Evolutionary conservation across 352 stramenopile species (phyloP), one percentile per base, ranked within the genome.

Genomic region (Thalassiosira mediterranea): DNA sequence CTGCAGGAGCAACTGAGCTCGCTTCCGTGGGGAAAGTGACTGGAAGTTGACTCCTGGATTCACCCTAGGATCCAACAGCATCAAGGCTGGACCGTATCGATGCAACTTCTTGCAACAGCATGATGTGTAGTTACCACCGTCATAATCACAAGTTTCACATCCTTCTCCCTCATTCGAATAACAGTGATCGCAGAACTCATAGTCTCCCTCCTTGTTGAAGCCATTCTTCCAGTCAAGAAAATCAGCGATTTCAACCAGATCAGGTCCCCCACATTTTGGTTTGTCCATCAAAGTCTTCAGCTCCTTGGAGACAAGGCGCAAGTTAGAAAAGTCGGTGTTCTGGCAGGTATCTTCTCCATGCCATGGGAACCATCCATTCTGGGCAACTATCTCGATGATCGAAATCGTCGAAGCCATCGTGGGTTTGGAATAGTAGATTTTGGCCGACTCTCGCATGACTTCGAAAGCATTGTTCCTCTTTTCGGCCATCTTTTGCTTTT

Each of bases 301-400:
- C 10, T 7, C 31, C 17, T 31, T 13, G 44, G 13, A 61, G 17
- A 62, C 47, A 13, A 70, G 47, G 15, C 60, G 60, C 8, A 70
- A 44, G 26, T 70, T 70, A 5, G 60, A 70, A 25, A 62, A 44
- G 17, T n/a, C 19, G 13, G 53, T 8, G 44, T 49, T 49, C 53
- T 62, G 53, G 21, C 53, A 13, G 44, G 17, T 4, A 10, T 29
- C 37, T 38, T 53, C 37, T 11, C 26, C 37, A 3, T 61, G n/a
- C 60, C 60, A 70, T 11, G 4, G 17, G 19, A 70, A 49, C 60
- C 60, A 70, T 40, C 60, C 60, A 46, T 70, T 70, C 23, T 70
- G 15, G 19, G 60, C 60, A 15, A 70, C 28, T 21, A 66, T 47
- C 47, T 42, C 46, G 15, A 70, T n/a, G 0, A 70, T 37, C n/a